These are phyloP conservation scores for Sporisorium scitamineum DNA, from an alignment of 1,284 basidiomycete species.

Conservation along the genomic window DNA sequence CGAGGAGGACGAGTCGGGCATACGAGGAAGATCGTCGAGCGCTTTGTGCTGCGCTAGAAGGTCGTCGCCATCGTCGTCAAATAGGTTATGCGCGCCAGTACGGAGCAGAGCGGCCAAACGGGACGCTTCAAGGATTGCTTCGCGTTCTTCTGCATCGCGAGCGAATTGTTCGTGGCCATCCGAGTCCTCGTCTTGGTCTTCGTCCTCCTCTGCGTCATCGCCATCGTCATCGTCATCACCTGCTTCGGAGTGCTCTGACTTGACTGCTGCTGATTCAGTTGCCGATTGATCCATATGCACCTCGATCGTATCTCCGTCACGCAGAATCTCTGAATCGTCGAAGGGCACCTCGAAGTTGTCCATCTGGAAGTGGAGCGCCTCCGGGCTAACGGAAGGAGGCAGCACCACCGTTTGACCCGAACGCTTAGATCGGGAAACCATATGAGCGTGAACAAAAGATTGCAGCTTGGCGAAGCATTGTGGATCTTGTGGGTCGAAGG, in stretches of 20 bases:
- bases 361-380: conserved; percentile 17
- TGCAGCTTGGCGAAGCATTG: conserved; percentile 24
- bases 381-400: background rate
- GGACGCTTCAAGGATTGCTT: conserved; percentile 14
- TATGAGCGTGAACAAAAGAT: conserved; percentile 18
- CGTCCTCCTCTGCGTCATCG: background rate
- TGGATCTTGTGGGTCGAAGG: conserved; percentile 19
- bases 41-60: background rate
- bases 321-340: conserved; percentile 40
- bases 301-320: conserved; percentile 44
- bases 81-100: conserved; percentile 14
- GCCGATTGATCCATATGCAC: conserved; percentile 10
- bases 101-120: conserved; percentile 25
- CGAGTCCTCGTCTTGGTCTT: background rate
- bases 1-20: conserved; percentile 5
- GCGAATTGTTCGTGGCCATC: background rate
- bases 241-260: background rate
- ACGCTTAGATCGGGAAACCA: background rate
- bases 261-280: background rate
- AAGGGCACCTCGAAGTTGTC: conserved; percentile 39
- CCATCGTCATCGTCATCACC: conserved; percentile 11
- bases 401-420: conserved; percentile 5
- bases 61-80: conserved; percentile 4
- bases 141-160: conserved; percentile 22
- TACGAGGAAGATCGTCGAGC: conserved; percentile 21